These are phyloP conservation scores for Cinnamomum chago DNA, from an alignment of 164 flowering plant species.

Conservation along the genomic window DNA sequence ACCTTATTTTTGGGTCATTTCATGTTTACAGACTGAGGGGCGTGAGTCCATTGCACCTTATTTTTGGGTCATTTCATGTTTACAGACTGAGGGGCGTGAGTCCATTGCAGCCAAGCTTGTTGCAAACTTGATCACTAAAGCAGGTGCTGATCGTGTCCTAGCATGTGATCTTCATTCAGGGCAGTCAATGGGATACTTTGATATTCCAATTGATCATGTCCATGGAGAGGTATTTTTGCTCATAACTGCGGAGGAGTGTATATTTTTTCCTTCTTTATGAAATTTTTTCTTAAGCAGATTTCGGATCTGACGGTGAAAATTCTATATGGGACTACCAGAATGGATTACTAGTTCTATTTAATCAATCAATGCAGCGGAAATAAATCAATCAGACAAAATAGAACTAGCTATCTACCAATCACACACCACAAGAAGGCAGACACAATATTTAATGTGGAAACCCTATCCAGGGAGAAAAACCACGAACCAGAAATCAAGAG, in stretches of 20 bases:
- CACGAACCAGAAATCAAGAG: too few species aligned
- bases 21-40: conserved; percentile 65
- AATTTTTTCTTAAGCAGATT: neutral
- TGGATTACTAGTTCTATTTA: too few species aligned
- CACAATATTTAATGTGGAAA: too few species aligned
- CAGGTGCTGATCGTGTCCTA: conserved; percentile 88
- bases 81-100: conserved; percentile 89
- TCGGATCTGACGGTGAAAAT: too few species aligned
- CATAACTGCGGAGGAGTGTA: neutral
- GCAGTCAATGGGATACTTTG: conserved; percentile 91
- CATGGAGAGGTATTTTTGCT: conserved; percentile 60
- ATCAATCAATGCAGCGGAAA: too few species aligned
- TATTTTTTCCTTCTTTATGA: conserved; percentile 11
- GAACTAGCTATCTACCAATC: too few species aligned
- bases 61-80: neutral
- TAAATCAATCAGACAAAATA: too few species aligned
- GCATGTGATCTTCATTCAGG: conserved; percentile 95
- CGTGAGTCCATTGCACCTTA: conserved; percentile 60
- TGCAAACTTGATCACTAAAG: conserved; percentile 83
- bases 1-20: neutral
- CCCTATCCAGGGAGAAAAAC: too few species aligned
- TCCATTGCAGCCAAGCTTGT: conserved; percentile 96
- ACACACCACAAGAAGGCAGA: too few species aligned
- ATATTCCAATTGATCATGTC: conserved; percentile 91
- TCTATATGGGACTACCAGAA: too few species aligned